These are phyloP conservation scores for Penicillium subrubescens DNA, from an alignment of 495 filamentous ascomycete species.

Conservation along the genomic window DNA sequence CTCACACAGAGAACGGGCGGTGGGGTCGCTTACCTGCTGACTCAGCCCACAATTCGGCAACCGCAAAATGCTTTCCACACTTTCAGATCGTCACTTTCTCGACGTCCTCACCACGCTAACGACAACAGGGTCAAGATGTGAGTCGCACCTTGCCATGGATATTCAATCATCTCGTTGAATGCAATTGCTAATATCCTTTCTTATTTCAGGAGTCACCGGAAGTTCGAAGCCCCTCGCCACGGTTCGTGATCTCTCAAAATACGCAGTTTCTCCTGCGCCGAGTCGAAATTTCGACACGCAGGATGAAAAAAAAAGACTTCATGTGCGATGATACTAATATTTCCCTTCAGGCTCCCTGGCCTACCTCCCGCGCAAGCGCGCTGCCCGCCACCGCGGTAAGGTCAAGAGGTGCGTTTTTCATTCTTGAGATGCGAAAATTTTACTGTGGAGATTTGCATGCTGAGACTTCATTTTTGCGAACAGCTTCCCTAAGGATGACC, in stretches of 20 bases:
- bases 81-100: slow-evolving; percentile 48
- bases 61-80: slow-evolving; percentile 49
- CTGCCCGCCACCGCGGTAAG: slow-evolving; percentile 93
- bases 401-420: slow-evolving; percentile 81
- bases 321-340: slow-evolving; percentile 42
- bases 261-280: slow-evolving; percentile 29
- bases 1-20: neutral
- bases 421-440: slow-evolving; percentile 10
- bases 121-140: slow-evolving; percentile 59
- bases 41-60: slow-evolving; percentile 52
- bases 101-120: slow-evolving; percentile 44
- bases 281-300: slow-evolving; percentile 26
- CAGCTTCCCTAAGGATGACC: slow-evolving; percentile 99
- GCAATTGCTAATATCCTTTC: slow-evolving; percentile 38
- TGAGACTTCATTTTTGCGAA: slow-evolving; percentile 38
- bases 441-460: slow-evolving; percentile 34
- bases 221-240: slow-evolving; percentile 95
- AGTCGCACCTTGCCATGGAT: slow-evolving; percentile 27
- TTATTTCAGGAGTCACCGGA: slow-evolving; percentile 64
- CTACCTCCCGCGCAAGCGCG: slow-evolving; percentile 96
- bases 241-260: slow-evolving; percentile 52
- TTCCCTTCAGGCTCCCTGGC: slow-evolving; percentile 70
- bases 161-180: slow-evolving; percentile 13
- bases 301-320: slow-evolving; percentile 25
- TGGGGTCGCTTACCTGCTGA: slow-evolving; percentile 40